Evolutionary conservation across 768 basidiomycete species (phyloP).

Genomic region (Rhodotorula paludigena): DNA sequence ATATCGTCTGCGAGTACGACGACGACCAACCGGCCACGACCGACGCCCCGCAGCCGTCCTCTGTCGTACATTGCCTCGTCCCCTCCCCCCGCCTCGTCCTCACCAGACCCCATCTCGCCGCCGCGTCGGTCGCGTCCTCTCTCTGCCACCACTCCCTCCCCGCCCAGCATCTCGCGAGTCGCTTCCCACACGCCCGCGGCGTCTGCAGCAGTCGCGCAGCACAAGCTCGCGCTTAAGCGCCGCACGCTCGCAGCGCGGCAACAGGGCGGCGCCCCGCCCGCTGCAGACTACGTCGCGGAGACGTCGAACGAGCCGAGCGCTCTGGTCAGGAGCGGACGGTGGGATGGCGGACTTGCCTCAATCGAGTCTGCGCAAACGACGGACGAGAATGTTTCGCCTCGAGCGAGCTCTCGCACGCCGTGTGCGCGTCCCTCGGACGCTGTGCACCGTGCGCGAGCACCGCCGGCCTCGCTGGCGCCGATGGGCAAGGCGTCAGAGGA

Average conservation of each 20-base stretch:
- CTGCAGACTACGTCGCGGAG: too few relatives aligned
- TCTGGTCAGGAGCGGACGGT: not conserved
- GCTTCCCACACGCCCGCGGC: not conserved
- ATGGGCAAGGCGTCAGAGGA: too few relatives aligned
- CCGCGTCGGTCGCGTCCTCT: not conserved
- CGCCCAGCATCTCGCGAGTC: not conserved
- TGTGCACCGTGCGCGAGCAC: too few relatives aligned
- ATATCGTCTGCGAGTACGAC: not conserved
- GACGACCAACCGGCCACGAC: not conserved
- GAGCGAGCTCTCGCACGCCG: too few relatives aligned
- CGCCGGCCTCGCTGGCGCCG: too few relatives aligned
- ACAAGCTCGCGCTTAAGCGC: conserved; percentile 6
- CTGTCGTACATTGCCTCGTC: conserved; percentile 1
- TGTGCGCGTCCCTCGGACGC: too few relatives aligned
- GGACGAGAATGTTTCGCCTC: too few relatives aligned
- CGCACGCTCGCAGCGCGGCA: not conserved
- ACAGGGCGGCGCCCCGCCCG: not conserved
- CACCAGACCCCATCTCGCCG: not conserved
- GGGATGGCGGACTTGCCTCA: too few relatives aligned
- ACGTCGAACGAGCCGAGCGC: too few relatives aligned
- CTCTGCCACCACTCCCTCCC: not conserved
- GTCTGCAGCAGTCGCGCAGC: conserved; percentile 6
- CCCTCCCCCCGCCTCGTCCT: too few relatives aligned
- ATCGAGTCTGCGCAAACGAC: too few relatives aligned
- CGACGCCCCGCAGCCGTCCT: not conserved